These are phyloP conservation scores for Saccharomycopsis babjevae DNA, from an alignment of 805 yeast species.

Conservation along the genomic window DNA sequence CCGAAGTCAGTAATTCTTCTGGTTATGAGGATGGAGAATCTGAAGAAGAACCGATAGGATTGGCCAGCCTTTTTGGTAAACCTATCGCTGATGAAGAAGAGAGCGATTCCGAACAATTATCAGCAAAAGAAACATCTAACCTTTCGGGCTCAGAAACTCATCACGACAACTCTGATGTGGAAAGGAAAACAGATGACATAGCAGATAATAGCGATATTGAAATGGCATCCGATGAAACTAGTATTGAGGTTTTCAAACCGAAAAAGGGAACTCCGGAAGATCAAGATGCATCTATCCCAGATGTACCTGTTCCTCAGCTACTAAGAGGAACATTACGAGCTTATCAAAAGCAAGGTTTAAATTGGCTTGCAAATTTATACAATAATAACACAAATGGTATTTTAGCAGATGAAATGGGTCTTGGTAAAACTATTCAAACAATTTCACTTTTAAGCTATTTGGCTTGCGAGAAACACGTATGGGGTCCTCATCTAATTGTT, in stretches of 20 bases:
- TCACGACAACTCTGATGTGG: background rate
- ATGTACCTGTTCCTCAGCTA: conserved; percentile 55
- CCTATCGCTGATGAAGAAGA: conserved; percentile 23
- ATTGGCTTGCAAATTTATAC: conserved; percentile 92
- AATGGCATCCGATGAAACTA: conserved; percentile 9
- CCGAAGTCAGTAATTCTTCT: conserved; percentile 17
- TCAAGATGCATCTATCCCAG: conserved; percentile 37
- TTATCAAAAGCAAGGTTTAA: conserved; percentile 92
- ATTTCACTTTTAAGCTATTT: conserved; percentile 76
- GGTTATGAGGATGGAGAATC: conserved; percentile 19
- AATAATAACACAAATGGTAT: conserved; percentile 92
- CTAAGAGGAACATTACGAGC: conserved; percentile 77
- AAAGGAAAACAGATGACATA: conserved; percentile 20
- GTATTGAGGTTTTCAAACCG: background rate
- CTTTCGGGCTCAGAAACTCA: conserved; percentile 4
- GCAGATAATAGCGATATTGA: conserved; percentile 21
- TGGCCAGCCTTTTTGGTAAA: conserved; percentile 31
- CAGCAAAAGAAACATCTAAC: background rate
- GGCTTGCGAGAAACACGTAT: conserved; percentile 85
- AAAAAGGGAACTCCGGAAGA: conserved; percentile 22
- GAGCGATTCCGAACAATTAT: conserved; percentile 29
- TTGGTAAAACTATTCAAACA: conserved; percentile 95
- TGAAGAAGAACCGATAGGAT: conserved; percentile 20
- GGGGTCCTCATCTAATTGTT: conserved; percentile 97
- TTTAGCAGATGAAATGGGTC: conserved; percentile 97